A percentile compares a stretch with the other conserved stretches of the same genome.
Evolutionary conservation across 2,329 filamentous ascomycete species (phyloP).

Genomic region (Hypoxylon sp.): DNA sequence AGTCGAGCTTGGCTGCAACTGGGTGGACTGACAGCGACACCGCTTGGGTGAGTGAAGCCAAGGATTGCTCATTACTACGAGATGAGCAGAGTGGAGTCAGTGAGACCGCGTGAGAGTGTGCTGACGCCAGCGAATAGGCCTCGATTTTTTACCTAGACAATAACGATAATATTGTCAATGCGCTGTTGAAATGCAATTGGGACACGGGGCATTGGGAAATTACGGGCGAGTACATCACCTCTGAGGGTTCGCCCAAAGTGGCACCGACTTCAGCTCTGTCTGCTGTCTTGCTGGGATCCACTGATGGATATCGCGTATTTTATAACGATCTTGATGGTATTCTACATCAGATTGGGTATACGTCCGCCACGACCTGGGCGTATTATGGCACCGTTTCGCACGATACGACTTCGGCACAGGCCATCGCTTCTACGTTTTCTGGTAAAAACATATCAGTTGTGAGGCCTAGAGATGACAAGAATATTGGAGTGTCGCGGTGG

Average conservation of each 20-base stretch:
- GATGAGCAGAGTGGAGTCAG: constrained; percentile 31
- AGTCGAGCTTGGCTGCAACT: constrained; percentile 55
- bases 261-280: constrained; percentile 54
- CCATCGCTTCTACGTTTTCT: constrained; percentile 53
- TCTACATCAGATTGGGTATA: constrained; percentile 56
- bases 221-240: constrained; percentile 54
- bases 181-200: constrained; percentile 56
- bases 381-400: constrained; percentile 55
- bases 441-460: constrained; percentile 56
- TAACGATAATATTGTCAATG: constrained; percentile 54
- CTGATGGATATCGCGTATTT: constrained; percentile 57
- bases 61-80: constrained; percentile 19
- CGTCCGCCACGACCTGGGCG: constrained; percentile 49
- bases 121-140: constrained; percentile 52
- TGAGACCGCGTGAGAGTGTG: constrained; percentile 18
- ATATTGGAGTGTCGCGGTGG: constrained; percentile 54
- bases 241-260: constrained; percentile 47
- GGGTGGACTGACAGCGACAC: constrained; percentile 55
- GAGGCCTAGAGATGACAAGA: constrained; percentile 53
- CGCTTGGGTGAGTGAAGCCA: constrained; percentile 55
- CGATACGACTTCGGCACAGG: constrained; percentile 50
- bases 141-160: constrained; percentile 57
- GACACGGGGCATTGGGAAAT: constrained; percentile 54
- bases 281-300: constrained; percentile 53
- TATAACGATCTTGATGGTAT: constrained; percentile 55